These are phyloP conservation scores for Onygenales sp. DNA, from an alignment of 2,329 filamentous ascomycete genomes.

Conservation along the genomic window DNA sequence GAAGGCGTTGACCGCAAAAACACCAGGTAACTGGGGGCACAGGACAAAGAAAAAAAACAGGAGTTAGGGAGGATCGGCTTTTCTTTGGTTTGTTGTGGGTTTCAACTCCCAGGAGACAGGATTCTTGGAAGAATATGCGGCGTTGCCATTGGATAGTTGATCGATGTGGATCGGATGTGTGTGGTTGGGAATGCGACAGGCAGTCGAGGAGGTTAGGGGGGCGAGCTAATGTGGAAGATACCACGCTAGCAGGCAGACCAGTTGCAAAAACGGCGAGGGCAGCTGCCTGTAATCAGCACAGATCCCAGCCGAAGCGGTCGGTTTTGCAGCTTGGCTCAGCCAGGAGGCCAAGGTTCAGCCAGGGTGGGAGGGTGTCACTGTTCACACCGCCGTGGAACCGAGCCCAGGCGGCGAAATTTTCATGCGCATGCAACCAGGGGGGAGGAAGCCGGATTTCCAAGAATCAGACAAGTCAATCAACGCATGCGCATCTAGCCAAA, in stretches of 20 bases:
- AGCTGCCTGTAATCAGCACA: neutral
- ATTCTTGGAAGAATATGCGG: slow-evolving; percentile 3
- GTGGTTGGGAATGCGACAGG: slow-evolving; percentile 1
- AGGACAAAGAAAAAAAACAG: slow-evolving; percentile 5
- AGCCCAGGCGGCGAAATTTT: slow-evolving; percentile 2
- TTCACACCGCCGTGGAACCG: slow-evolving; percentile 3
- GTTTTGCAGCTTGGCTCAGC: neutral
- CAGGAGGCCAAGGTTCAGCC: neutral
- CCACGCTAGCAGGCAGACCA: neutral
- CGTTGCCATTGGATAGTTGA: slow-evolving; percentile 5
- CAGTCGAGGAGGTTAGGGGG: neutral
- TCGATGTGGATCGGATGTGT: neutral
- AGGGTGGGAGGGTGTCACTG: neutral
- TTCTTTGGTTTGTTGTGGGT: slow-evolving; percentile 8
- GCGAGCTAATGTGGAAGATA: neutral
- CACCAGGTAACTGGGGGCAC: neutral
- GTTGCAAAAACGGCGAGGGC: neutral
- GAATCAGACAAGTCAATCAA: neutral
- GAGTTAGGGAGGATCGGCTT: slow-evolving; percentile 2
- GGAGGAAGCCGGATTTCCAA: neutral
- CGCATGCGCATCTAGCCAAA: neutral
- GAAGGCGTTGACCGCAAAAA: neutral
- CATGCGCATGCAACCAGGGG: neutral
- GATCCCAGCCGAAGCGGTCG: neutral
- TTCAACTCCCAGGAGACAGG: slow-evolving; percentile 6